Conservation (phyloP, 129 eudicot species). For the Ambrosia trifida region DNA sequence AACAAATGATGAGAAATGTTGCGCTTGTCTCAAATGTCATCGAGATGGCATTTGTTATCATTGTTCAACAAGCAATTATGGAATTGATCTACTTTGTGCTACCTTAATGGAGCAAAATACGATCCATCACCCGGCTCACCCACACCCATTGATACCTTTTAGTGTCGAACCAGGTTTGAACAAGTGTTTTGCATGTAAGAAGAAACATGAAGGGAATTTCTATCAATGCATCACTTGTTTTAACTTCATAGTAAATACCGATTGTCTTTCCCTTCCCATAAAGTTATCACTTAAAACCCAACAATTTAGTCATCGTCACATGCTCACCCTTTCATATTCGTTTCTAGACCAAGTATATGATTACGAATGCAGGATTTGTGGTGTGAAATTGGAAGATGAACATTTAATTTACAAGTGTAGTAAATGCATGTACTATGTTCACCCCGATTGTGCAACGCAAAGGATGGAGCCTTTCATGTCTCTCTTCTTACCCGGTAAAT, state of each 20-base stretch:
- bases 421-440: conserved; percentile 11
- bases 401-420: conserved; percentile 7
- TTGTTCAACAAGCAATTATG: conserved; percentile 9
- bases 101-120: conserved; percentile 11
- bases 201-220: background rate
- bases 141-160: background rate
- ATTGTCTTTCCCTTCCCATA: conserved; percentile 12
- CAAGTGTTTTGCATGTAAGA: background rate
- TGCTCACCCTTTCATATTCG: conserved; percentile 13
- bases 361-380: conserved; percentile 14
- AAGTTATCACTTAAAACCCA: background rate
- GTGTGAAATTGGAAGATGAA: background rate
- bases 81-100: conserved; percentile 14
- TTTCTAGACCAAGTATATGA: conserved; percentile 1
- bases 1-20: background rate
- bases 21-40: background rate
- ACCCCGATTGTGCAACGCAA: conserved; percentile 12
- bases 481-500: background rate
- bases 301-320: background rate
- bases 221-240: conserved; percentile 11
- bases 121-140: background rate
- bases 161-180: background rate
- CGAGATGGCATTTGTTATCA: conserved; percentile 7
- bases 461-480: background rate
- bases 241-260: background rate